phyloP scores from a whole-genome alignment of 2,329 filamentous ascomycete species.

The Didymosphaeria variabile region DNA sequence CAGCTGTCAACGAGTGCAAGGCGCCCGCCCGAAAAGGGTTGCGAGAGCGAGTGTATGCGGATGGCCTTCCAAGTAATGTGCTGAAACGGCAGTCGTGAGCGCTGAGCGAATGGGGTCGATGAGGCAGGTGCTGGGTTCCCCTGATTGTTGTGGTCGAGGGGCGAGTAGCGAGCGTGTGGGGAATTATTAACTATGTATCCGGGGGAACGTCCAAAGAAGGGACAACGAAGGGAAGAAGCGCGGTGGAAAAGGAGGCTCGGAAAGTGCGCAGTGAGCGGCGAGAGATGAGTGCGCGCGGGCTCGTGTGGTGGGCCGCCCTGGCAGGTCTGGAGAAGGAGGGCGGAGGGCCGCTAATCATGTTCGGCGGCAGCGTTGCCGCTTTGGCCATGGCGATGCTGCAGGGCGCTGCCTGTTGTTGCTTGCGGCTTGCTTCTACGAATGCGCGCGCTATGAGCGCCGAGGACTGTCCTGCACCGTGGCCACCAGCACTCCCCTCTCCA shows the following conservation, averaged over 20 bases:
- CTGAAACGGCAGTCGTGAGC: conserved; percentile 34
- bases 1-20: conserved; percentile 35
- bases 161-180: conserved; percentile 36
- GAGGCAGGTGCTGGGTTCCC: conserved; percentile 22
- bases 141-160: conserved; percentile 22
- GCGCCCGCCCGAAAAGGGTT: conserved; percentile 7
- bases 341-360: conserved; percentile 4
- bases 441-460: not conserved
- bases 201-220: conserved; percentile 12
- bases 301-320: conserved; percentile 19
- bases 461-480: no score
- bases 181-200: conserved; percentile 25
- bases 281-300: conserved; percentile 7
- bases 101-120: conserved; percentile 24
- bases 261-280: conserved; percentile 9
- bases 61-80: conserved; percentile 12
- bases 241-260: conserved; percentile 14
- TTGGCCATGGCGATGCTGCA: conserved; percentile 1
- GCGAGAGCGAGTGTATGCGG: not conserved
- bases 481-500: not conserved
- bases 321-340: conserved; percentile 13
- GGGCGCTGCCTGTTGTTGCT: not conserved
- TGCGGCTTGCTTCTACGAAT: not conserved
- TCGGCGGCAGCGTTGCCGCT: conserved; percentile 7
- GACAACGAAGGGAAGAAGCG: conserved; percentile 18